These are phyloP conservation scores for Iberis amara DNA, from an alignment of 441 rosid species.

Conservation along the genomic window DNA sequence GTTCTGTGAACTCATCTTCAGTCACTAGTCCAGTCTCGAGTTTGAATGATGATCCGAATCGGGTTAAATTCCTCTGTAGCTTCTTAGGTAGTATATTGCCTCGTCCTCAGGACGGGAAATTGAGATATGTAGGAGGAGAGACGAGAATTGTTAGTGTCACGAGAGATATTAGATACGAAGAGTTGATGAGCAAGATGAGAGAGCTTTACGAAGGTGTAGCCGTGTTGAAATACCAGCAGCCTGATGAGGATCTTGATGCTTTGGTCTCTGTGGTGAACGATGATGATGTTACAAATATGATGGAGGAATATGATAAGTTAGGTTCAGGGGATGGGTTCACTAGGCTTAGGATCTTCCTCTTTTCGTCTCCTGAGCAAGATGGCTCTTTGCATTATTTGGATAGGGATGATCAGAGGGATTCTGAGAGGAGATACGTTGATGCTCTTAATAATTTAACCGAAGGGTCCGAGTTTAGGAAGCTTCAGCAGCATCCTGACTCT, in stretches of 20 bases:
- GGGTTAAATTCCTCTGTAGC: conserved; percentile 85
- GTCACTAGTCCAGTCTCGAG: conserved; percentile 36
- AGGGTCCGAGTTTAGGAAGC: conserved; percentile 54
- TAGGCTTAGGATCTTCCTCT: conserved; percentile 90
- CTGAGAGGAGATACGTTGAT: conserved; percentile 94
- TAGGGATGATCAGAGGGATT: conserved; percentile 69
- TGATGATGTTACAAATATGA: conserved; percentile 89
- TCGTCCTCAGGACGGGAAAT: conserved; percentile 86
- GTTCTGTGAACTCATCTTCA: conserved; percentile 34
- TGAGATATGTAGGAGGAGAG: conserved; percentile 94
- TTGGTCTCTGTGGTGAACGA: conserved; percentile 90
- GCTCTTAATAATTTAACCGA: conserved; percentile 72
- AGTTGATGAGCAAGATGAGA: conserved; percentile 77
- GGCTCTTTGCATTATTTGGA: conserved; percentile 50
- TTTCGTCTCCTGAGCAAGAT: conserved; percentile 65
- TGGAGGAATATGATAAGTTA: conserved; percentile 98
- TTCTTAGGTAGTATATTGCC: conserved; percentile 89
- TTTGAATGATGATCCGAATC: conserved; percentile 59
- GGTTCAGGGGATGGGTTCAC: conserved; percentile 85
- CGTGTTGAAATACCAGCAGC: conserved; percentile 87
- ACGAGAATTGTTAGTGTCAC: conserved; percentile 76
- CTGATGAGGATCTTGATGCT: conserved; percentile 99
- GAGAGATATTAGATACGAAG: conserved; percentile 64
- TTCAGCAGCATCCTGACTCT: conserved; percentile 58
- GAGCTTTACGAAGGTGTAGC: conserved; percentile 81